Base-by-base conservation (phyloP, 2,329 filamentous ascomycete species). In the Penicillium oxalicum region DNA sequence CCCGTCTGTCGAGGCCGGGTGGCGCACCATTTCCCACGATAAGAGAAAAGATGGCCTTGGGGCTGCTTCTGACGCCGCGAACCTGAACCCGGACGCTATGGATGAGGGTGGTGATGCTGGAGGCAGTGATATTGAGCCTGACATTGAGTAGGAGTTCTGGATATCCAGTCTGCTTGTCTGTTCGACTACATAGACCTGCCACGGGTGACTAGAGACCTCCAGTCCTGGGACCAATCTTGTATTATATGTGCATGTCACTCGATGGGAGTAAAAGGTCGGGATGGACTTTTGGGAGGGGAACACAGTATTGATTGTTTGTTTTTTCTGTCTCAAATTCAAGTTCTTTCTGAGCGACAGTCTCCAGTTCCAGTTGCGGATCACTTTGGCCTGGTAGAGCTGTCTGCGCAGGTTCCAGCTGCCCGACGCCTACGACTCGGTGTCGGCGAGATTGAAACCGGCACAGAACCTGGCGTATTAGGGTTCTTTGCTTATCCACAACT, bases 11-110 rank as follows among this genome's bases (percentile, higher is more conserved):
- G 65, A 73, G 4, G 71, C 77, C 13, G 79, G 80, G 4, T 84
- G 81, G 81, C 74, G 71, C 60, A 76, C 78, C 28, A 69, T 81
- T 39, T 76, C 77, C 29, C 77, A 83, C 49, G 74, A 79, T 55
- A 74, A 70, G 45, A 73, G 74, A 32, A 55, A 63, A 41, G 57
- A 63, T 24, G 61, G 63, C 40, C 57, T 61, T 12, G 69, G 67
- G 2, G 61, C 61, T 4, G 60, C 62, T 2, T 60, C 67, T 9
- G 71, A 74, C 38, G 65, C 64, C 11, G 64, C 62, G 5, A 73
- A 73, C 45, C 59, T 74, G 18, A 74, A 73, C 34, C 70, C 73
- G 2, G 73, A 75, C 40, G 68, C 66, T 2, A 75, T 76, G 73
- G 71, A 74, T 37, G 70, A 74, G 56, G 71, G 57, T 6, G 57